phyloP scores from a whole-genome alignment of 129 eudicot genomes.

The Lactuca saligna region DNA sequence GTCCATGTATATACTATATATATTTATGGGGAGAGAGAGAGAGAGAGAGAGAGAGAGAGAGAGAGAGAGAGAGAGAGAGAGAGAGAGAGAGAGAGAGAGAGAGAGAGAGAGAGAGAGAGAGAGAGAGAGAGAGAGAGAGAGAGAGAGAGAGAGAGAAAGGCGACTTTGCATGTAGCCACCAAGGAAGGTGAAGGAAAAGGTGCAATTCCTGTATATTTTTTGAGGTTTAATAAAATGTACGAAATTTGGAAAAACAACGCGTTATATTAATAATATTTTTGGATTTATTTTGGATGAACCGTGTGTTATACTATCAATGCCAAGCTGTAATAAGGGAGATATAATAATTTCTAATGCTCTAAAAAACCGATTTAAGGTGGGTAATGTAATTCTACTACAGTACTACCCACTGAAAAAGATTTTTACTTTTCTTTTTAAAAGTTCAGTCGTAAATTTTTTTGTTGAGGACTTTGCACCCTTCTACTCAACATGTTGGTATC shows the following conservation, averaged over 20 bases:
- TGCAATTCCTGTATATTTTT: neutral
- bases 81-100: neutral
- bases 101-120: neutral
- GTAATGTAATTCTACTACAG: too few relatives aligned
- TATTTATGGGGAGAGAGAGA: neutral
- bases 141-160: neutral
- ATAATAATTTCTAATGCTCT: too few relatives aligned
- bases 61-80: too few relatives aligned
- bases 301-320: neutral
- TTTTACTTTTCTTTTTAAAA: too few relatives aligned
- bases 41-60: neutral
- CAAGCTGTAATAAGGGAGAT: too few relatives aligned
- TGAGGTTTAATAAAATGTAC: slow-evolving; percentile 1
- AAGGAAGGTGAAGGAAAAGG: slow-evolving; percentile 9
- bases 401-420: too few relatives aligned
- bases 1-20: slow-evolving; percentile 16
- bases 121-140: neutral
- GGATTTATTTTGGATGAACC: neutral
- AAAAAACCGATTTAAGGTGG: too few relatives aligned
- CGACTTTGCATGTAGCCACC: slow-evolving; percentile 6
- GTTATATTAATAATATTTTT: neutral
- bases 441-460: too few relatives aligned
- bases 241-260: neutral
- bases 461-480: too few relatives aligned
- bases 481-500: too few relatives aligned